Evolutionary conservation across 2,329 filamentous ascomycete genomes (phyloP).

Genomic region (Calonectria montana): DNA sequence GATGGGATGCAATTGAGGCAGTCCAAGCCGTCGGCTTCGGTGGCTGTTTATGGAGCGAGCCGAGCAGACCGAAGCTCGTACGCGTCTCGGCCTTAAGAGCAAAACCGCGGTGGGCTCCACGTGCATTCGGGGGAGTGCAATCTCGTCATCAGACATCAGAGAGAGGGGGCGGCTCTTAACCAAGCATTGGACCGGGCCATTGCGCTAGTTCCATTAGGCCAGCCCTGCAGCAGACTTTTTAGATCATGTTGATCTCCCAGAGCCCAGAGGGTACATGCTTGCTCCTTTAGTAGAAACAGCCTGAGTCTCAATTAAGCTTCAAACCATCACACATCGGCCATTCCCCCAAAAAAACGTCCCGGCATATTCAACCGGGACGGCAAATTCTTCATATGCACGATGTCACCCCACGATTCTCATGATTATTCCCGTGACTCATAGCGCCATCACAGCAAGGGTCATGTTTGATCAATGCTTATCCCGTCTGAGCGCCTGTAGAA

Average conservation of each 20-base stretch:
- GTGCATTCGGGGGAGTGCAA: not conserved
- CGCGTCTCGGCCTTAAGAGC: constrained; percentile 7
- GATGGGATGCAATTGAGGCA: not conserved
- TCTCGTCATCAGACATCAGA: constrained; percentile 12
- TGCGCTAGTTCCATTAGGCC: not conserved
- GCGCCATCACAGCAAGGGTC: not conserved
- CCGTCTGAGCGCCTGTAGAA: not conserved
- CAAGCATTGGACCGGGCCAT: not conserved
- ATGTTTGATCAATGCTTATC: not conserved
- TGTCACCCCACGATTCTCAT: not conserved
- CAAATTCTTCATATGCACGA: not conserved
- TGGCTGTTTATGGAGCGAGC: constrained; percentile 6
- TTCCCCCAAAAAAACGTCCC: too few relatives aligned
- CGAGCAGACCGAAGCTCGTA: not conserved
- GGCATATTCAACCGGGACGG: not conserved
- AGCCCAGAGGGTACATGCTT: not conserved
- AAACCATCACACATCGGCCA: not conserved
- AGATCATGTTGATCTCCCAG: not conserved
- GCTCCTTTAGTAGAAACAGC: not conserved
- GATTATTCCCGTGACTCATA: not conserved
- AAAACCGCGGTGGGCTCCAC: not conserved
- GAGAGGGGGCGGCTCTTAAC: not conserved
- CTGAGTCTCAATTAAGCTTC: not conserved
- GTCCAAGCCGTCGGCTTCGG: constrained; percentile 13
- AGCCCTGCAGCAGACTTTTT: not conserved